Percentiles rank a stretch among this genome's conserved stretches.
Evolutionary conservation across 352 stramenopile species (phyloP).

Genomic region (Globisporangium mamillatum): DNA sequence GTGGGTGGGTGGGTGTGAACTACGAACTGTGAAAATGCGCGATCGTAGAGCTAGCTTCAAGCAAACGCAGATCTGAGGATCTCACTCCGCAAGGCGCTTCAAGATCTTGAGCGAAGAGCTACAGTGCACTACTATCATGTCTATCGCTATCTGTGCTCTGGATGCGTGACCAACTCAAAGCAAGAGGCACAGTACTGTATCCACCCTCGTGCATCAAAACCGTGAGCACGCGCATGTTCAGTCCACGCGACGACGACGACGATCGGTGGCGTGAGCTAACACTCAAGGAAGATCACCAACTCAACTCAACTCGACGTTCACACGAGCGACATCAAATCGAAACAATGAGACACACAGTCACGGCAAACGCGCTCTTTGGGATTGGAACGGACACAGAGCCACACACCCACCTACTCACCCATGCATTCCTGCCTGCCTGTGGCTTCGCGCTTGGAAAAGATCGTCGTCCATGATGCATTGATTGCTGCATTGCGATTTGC

Average conservation of each 20-base stretch:
- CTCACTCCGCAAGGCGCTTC: not conserved
- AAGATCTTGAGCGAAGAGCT: not conserved
- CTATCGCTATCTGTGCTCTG: not conserved
- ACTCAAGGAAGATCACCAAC: not conserved
- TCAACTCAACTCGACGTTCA: not conserved
- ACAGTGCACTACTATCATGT: not conserved
- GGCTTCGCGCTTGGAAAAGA: not conserved
- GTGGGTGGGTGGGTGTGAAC: not conserved
- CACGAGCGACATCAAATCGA: not conserved
- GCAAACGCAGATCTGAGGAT: not conserved
- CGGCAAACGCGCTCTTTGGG: not conserved
- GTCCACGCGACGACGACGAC: not conserved
- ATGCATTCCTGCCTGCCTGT: not conserved
- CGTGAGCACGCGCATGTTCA: not conserved
- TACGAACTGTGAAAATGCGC: not conserved
- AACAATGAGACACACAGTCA: not conserved
- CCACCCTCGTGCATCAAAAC: not conserved
- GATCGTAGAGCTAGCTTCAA: conserved; percentile 4
- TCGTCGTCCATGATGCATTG: not conserved
- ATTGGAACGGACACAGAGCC: not conserved
- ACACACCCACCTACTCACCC: not conserved
- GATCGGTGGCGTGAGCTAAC: not conserved
- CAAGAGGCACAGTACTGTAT: not conserved
- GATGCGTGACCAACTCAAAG: not conserved
- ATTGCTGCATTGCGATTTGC: not conserved